Base-by-base conservation (phyloP, 176 grass and related monocot genomes). In the Musa troglodytarum region DNA sequence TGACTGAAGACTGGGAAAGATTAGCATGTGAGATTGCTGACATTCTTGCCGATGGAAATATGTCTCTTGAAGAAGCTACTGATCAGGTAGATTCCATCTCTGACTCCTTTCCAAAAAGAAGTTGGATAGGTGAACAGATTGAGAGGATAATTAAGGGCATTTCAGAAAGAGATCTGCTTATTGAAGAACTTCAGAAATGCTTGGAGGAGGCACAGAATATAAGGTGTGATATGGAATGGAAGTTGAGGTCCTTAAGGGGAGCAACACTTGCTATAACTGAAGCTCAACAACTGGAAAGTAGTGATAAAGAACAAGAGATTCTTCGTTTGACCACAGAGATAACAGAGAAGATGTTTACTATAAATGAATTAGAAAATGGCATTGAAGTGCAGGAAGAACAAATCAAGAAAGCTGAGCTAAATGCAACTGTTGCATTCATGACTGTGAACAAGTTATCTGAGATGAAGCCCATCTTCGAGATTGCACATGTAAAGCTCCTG, bases 231-330 rank as follows among this genome's bases (percentile, higher is more conserved):
- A 78, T 99, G 81, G 90, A 99, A 61, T 84, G 78, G 84, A 99
- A 99, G 75, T 87, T 99, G 28, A 91, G 77, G 51, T 99, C 88
- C 77, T 88, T 99, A 80, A 89, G 86, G n/a, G n/a, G 88, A 75
- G 90, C 90, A 85, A 89, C 89, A 82, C 82, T 91, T 52, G 90
- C 84, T 62, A 81, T 94, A 83, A 86, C 85, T 85, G 90, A 91
- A 79, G 83, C 83, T 55, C 90, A 99, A 79, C 84, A 87, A 53
- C 84, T 81, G 75, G 95, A 98, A 85, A 91, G 75, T 75, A 79
- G 25, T 76, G 78, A 94, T 49, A 82, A 87, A 93, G 95, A 87
- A 78, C 76, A 53, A 79, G 76, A 81, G 83, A 84, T 99, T 78
- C 26, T 69, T 81, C 54, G 80, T 65, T 76, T 99, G 79, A 85